Evolutionary conservation across 169 alveolate genomes (phyloP).

Genomic region (Cryptosporidium parvum): DNA sequence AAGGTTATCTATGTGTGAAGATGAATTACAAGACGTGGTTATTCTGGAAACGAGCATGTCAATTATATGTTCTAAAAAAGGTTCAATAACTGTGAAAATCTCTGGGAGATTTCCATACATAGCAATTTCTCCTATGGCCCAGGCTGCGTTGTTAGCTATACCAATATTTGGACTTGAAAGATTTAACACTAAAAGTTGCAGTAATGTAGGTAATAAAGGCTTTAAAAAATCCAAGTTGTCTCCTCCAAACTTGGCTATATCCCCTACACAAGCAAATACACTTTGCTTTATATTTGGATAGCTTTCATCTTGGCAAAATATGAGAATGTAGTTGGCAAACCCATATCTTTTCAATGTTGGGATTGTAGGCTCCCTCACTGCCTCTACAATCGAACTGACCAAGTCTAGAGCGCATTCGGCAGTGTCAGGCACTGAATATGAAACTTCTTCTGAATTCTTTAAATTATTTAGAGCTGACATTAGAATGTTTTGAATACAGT

Average conservation of each 20-base stretch:
- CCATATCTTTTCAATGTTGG: slow-evolving; percentile 71
- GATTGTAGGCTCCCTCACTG: slow-evolving; percentile 36
- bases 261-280: slow-evolving; percentile 84
- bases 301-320: slow-evolving; percentile 63
- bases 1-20: slow-evolving; percentile 16
- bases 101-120: slow-evolving; percentile 78
- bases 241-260: slow-evolving; percentile 79
- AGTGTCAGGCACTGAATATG: slow-evolving; percentile 11
- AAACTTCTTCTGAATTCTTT: slow-evolving; percentile 10
- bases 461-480: neutral
- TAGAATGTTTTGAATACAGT: slow-evolving; percentile 55
- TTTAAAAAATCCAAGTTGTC: slow-evolving; percentile 50
- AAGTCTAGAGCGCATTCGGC: slow-evolving; percentile 74
- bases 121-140: slow-evolving; percentile 89
- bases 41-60: slow-evolving; percentile 79
- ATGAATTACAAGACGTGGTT: slow-evolving; percentile 77
- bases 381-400: slow-evolving; percentile 75
- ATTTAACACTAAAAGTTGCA: slow-evolving; percentile 35
- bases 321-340: slow-evolving; percentile 6
- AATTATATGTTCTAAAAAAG: slow-evolving; percentile 80
- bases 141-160: slow-evolving; percentile 88
- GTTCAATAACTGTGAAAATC: slow-evolving; percentile 74
- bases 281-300: slow-evolving; percentile 77
- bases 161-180: slow-evolving; percentile 80
- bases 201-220: slow-evolving; percentile 6